These are phyloP conservation scores for Rhododendron mucronatum DNA, from an alignment of 148 eudicot species.

Conservation along the genomic window DNA sequence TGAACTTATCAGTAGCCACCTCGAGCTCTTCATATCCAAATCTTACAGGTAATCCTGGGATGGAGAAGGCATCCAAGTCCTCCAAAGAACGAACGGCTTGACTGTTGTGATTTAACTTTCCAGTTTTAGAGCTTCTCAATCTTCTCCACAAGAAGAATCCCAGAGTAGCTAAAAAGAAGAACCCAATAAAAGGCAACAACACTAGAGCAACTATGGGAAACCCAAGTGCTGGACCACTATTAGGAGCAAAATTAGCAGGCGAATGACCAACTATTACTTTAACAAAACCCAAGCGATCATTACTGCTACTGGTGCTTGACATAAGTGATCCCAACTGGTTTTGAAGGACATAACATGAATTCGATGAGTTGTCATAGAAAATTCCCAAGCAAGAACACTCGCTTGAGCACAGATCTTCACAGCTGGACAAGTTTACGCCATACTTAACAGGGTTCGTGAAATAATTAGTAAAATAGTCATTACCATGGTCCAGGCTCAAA, in stretches of 20 bases:
- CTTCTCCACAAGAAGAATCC: slow-evolving; percentile 21
- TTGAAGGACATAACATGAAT: slow-evolving; percentile 47
- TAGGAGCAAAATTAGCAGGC: slow-evolving; percentile 4
- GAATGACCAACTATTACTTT: slow-evolving; percentile 25
- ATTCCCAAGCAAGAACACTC: too few relatives aligned
- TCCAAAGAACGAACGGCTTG: too few relatives aligned
- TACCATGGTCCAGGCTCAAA: slow-evolving; percentile 37
- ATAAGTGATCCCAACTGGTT: slow-evolving; percentile 54
- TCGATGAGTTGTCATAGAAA: slow-evolving; percentile 15
- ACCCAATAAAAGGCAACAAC: slow-evolving; percentile 36
- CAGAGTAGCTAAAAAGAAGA: slow-evolving; percentile 19
- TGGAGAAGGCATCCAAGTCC: too few relatives aligned
- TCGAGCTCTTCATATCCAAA: slow-evolving; percentile 50
- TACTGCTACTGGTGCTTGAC: slow-evolving; percentile 10
- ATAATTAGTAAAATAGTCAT: slow-evolving; percentile 5
- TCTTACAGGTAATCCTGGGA: slow-evolving; percentile 59
- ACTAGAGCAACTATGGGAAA: slow-evolving; percentile 43
- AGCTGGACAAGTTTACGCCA: too few relatives aligned
- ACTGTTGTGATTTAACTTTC: too few relatives aligned
- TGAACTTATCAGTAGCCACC: slow-evolving; percentile 60
- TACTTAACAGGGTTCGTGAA: too few relatives aligned
- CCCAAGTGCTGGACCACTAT: neutral
- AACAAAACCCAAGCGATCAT: slow-evolving; percentile 11
- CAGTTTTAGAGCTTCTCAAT: slow-evolving; percentile 15
- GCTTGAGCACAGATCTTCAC: too few relatives aligned